Conservation (phyloP, 768 basidiomycete genomes). For the Mycena leptocephala region DNA sequence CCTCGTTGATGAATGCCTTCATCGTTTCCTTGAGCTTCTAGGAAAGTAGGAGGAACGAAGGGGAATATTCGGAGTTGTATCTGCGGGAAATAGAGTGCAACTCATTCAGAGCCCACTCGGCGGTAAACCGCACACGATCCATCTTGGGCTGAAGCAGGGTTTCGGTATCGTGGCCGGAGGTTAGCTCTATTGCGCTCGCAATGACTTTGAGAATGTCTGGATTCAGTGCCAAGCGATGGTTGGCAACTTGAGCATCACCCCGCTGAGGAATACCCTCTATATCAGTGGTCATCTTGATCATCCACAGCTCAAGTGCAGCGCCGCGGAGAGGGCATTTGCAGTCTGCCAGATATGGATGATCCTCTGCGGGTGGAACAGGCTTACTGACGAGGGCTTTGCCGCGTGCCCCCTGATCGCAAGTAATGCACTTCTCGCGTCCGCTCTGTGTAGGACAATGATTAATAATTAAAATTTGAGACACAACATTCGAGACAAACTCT, state of each 20-base stretch:
- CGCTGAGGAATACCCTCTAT: neutral
- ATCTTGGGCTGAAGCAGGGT: neutral
- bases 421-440: neutral
- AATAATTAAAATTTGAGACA: neutral
- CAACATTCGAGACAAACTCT: neutral
- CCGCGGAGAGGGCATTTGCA: slow-evolving; percentile 9
- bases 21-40: neutral
- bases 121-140: neutral
- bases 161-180: neutral
- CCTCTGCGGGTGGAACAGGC: neutral
- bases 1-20: neutral
- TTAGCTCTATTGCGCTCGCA: neutral
- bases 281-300: neutral
- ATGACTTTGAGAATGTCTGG: slow-evolving; percentile 1
- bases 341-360: neutral
- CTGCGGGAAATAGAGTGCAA: neutral
- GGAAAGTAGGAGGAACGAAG: neutral
- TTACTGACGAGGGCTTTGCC: neutral
- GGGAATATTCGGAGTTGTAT: neutral
- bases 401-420: neutral
- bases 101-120: neutral
- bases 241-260: neutral
- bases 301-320: slow-evolving; percentile 15
- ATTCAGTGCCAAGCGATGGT: neutral
- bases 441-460: neutral